phyloP scores from a whole-genome alignment of 2,329 filamentous ascomycete species.

The Diaporthe ampelina region DNA sequence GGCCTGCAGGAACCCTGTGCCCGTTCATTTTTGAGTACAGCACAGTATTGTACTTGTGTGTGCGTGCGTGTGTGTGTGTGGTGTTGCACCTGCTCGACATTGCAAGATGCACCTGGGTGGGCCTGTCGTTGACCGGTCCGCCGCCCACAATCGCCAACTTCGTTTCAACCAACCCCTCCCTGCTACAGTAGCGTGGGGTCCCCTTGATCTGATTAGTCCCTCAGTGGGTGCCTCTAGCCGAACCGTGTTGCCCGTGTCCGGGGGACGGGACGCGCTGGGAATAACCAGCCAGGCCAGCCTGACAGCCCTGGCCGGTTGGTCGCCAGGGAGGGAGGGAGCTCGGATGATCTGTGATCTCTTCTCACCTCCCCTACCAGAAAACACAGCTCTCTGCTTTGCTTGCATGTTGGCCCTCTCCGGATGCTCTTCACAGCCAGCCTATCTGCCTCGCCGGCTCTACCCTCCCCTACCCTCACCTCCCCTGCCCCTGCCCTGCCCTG shows the following conservation, averaged over 20 bases:
- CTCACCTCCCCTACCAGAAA: background rate
- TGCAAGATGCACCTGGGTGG: constrained; percentile 36
- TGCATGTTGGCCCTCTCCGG: constrained; percentile 18
- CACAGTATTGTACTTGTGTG: constrained; percentile 16
- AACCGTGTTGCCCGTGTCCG: constrained; percentile 40
- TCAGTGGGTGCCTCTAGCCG: constrained; percentile 39
- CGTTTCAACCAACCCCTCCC: constrained; percentile 36
- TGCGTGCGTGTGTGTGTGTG: constrained; percentile 16
- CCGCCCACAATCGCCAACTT: constrained; percentile 31
- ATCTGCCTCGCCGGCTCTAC: constrained; percentile 10
- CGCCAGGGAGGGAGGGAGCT: constrained; percentile 22
- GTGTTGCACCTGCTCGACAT: constrained; percentile 33
- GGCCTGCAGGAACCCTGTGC: constrained; percentile 18
- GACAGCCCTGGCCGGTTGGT: constrained; percentile 26
- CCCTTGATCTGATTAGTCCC: constrained; percentile 38
- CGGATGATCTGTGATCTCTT: constrained; percentile 32
- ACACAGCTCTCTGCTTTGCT: constrained; percentile 13
- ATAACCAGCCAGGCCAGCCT: constrained; percentile 28
- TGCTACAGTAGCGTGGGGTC: constrained; percentile 40
- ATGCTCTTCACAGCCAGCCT: constrained; percentile 15
- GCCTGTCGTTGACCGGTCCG: constrained; percentile 38
- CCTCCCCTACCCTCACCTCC: background rate
- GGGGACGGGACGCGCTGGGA: constrained; percentile 37
- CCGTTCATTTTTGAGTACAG: constrained; percentile 4
- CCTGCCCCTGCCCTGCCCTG: constrained; percentile 12